phyloP scores from a whole-genome alignment of 208 protist genomes.

The Acanthamoeba sp. region DNA sequence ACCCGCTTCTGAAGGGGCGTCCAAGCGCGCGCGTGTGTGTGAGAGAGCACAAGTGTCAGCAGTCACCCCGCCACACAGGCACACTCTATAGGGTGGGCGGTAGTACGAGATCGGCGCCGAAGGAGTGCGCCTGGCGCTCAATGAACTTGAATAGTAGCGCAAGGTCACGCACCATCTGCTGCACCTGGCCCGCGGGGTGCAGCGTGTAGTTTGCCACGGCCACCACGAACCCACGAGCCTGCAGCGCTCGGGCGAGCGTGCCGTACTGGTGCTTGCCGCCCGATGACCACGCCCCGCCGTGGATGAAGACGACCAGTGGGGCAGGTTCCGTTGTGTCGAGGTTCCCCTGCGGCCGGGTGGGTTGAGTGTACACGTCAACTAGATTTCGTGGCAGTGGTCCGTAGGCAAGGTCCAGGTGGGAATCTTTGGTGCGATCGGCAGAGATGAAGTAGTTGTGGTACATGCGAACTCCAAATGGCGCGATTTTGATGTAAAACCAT shows the following conservation, averaged over 20 bases:
- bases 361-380: neutral
- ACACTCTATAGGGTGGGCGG: neutral
- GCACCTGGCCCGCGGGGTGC: slow-evolving; percentile 9
- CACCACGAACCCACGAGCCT: neutral
- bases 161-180: slow-evolving; percentile 68
- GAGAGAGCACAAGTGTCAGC: too few species aligned
- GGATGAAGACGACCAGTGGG: slow-evolving; percentile 51
- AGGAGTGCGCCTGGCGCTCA: neutral
- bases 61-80: neutral
- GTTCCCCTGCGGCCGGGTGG: neutral
- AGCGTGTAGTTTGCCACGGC: slow-evolving; percentile 60
- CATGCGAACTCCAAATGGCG: slow-evolving; percentile 1
- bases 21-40: too few species aligned
- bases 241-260: slow-evolving; percentile 27
- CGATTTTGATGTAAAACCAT: slow-evolving; percentile 1
- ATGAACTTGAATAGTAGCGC: slow-evolving; percentile 35
- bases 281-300: slow-evolving; percentile 37
- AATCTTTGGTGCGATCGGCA: neutral
- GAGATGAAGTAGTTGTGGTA: slow-evolving; percentile 57
- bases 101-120: slow-evolving; percentile 16
- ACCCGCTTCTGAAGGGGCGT: slow-evolving; percentile 26
- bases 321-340: neutral
- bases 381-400: slow-evolving; percentile 22
- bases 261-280: slow-evolving; percentile 56
- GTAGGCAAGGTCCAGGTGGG: neutral